Evolutionary conservation across 2,329 filamentous ascomycete genomes (phyloP).

Genomic region (Fusarium odoratissimum): DNA sequence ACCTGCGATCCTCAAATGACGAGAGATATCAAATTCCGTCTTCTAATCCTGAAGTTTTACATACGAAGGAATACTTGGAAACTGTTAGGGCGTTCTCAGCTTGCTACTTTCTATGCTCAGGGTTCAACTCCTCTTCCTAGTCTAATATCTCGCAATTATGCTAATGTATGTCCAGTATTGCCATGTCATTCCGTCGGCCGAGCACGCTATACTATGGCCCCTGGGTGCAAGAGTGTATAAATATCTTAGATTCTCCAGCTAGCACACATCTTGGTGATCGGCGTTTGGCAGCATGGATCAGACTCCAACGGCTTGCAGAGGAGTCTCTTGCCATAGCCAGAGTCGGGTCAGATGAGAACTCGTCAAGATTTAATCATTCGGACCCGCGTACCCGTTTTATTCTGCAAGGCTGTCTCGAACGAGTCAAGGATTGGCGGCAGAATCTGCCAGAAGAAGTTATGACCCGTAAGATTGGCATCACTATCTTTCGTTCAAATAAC

Average conservation of each 20-base stretch:
- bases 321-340: background rate
- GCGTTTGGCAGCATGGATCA: background rate
- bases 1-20: background rate
- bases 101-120: background rate
- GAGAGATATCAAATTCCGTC: background rate
- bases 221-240: background rate
- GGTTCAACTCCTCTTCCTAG: rapidly evolving
- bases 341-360: background rate
- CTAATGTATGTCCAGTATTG: background rate
- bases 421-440: background rate
- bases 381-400: background rate
- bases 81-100: background rate
- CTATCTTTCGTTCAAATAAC: background rate
- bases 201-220: background rate
- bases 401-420: background rate
- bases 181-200: background rate
- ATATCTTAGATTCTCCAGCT: background rate
- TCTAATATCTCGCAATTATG: rapidly evolving
- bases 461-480: background rate
- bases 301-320: background rate
- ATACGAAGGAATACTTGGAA: background rate
- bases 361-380: rapidly evolving
- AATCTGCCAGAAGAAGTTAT: background rate
- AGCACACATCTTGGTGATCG: background rate
- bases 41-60: rapidly evolving